A percentile compares a stretch with the other conserved stretches of the same genome.
Conservation (phyloP, 2,329 filamentous ascomycete genomes). For the Aaosphaeria pasadenensis region DNA sequence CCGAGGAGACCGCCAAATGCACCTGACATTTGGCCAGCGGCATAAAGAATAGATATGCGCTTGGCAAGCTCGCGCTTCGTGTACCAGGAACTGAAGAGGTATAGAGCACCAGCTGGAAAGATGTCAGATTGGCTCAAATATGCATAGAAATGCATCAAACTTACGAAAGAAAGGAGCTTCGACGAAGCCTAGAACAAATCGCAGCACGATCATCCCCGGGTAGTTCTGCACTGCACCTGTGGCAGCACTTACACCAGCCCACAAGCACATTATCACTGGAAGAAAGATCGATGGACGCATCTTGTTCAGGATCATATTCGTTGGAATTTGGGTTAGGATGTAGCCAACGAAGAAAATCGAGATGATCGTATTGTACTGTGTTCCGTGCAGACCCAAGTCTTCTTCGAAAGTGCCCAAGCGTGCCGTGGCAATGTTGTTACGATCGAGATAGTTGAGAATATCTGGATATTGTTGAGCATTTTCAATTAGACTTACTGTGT, state of each 20-base stretch:
- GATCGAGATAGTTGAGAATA: constrained; percentile 33
- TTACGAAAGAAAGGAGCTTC: constrained; percentile 19
- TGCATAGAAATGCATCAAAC: too few species aligned
- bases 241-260: constrained; percentile 1
- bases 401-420: constrained; percentile 30
- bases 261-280: constrained; percentile 1
- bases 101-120: constrained; percentile 1
- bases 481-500: background rate
- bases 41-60: constrained; percentile 5
- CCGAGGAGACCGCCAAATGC: constrained; percentile 2
- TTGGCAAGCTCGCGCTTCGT: constrained; percentile 1
- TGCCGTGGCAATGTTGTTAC: constrained; percentile 36
- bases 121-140: background rate
- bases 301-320: constrained; percentile 3
- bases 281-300: constrained; percentile 1
- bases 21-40: background rate
- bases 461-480: constrained; percentile 6
- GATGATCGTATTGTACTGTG: constrained; percentile 38
- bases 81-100: constrained; percentile 2
- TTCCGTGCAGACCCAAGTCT: constrained; percentile 26
- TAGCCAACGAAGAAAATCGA: constrained; percentile 20
- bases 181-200: constrained; percentile 7
- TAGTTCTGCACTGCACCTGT: constrained; percentile 4
- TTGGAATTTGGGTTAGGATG: constrained; percentile 4
- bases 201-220: constrained; percentile 1